Percentiles rank a stretch among this genome's conserved stretches.
Conservation (phyloP, 345 rosid genomes). For the Heritiera littoralis region DNA sequence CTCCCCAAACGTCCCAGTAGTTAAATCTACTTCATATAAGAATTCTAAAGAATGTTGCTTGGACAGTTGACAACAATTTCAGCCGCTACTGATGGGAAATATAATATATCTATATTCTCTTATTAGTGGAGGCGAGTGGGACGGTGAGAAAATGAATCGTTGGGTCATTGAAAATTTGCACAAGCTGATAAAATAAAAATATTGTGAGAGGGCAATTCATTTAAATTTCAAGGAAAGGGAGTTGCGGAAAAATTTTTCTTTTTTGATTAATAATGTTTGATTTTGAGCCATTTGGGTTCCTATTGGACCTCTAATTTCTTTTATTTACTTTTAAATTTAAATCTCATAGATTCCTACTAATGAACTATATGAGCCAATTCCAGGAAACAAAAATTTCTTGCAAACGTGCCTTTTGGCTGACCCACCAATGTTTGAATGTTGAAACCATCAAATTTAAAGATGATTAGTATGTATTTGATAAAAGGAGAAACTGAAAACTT, state of each 20-base stretch:
- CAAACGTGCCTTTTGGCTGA: neutral
- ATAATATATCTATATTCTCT: neutral
- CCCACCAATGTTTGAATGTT: neutral
- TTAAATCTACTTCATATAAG: no score
- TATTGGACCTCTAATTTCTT: neutral
- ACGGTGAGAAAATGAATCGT: slow-evolving; percentile 13
- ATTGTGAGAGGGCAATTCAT: neutral
- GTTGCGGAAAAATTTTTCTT: neutral
- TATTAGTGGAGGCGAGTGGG: neutral
- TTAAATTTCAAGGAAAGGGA: neutral
- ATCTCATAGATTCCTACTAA: neutral
- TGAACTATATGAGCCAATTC: neutral
- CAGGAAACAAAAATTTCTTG: neutral
- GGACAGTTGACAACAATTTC: no score
- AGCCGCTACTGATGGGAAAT: no score
- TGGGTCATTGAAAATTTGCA: neutral
- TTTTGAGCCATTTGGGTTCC: neutral
- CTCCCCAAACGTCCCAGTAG: no score
- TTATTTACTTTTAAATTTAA: neutral
- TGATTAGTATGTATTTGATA: neutral
- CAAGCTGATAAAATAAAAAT: neutral
- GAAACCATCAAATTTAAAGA: neutral
- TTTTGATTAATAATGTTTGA: neutral
- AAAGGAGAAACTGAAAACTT: neutral
- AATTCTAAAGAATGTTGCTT: no score